Base-by-base conservation (phyloP, 23 red algal species). In the Gracilariopsis chorda region DNA sequence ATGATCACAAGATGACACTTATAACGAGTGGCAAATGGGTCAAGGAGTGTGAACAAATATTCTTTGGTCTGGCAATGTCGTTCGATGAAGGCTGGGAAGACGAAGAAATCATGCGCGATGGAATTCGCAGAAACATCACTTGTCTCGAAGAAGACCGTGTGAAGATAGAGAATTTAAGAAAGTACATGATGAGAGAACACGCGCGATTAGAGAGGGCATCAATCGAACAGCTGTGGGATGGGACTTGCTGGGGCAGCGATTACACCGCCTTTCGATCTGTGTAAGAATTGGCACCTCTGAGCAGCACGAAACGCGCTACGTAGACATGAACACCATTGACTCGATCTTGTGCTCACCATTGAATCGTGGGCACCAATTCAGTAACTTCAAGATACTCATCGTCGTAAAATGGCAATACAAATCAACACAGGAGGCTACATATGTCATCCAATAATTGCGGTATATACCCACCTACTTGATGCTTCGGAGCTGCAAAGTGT, bases 401-500 rank as follows among this genome's bases (percentile, higher is more conserved):
- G n/a, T n/a, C n/a, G n/a, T n/a, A n/a, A n/a, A n/a, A n/a, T n/a
- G n/a, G n/a, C n/a, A n/a, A n/a, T n/a, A n/a, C n/a, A n/a, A n/a
- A n/a, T n/a, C n/a, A n/a, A n/a, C n/a, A n/a, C n/a, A n/a, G n/a
- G n/a, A n/a, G n/a, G n/a, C n/a, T n/a, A n/a, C n/a, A n/a, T n/a
- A n/a, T n/a, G n/a, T n/a, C n/a, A n/a, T n/a, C n/a, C n/a, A n/a
- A n/a, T n/a, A n/a, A 9, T 73, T 7, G 47, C 13, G 19, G 32
- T 24, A 2, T 30, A 10, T 42, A n/a, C 32, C 1, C 20, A 46
- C 23, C 33, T 46, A 73, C 67, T 73, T 75, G 2, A 98, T 84
- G 30, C 30, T 46, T 20, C 96, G 88, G 32, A 95, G 81, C 75
- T 99, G 97, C 30, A 99, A 58, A 53, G 97, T 96, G 77, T 99